Evolutionary conservation across 202 grass and related monocot genomes (phyloP), one percentile per base, ranked within the genome.

Genomic region (Carex arenaria): DNA sequence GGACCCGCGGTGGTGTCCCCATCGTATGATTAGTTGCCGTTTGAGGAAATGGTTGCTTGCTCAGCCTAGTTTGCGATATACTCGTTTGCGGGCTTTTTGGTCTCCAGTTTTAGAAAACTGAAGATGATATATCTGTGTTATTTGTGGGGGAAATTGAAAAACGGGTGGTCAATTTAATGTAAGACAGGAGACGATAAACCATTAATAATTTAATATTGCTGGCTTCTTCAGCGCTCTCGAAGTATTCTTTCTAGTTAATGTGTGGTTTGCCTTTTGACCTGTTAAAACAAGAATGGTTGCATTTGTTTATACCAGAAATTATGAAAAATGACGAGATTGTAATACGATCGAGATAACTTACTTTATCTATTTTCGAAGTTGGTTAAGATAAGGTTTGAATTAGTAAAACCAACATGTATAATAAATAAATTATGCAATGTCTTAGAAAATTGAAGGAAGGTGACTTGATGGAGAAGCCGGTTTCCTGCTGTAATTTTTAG

Each of bases 311-410:
- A 74, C 45, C 4, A 74, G 14, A 19, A 54, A 7, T 74, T 53
- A 3, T 8, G 17, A 40, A 8, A 17, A 31, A 74, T 30, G 53
- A 74, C 8, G 22, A 74, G 12, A 15, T 23, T 32, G 64, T 38
- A 17, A 7, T 18, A 38, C 30, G n/a, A 69, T 69, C 0, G 8
- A 26, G 43, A 72, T 28, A 51, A 72, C 4, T 53, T 70, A 70
- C 43, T 70, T 73, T 53, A 26, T 28, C 30, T 17, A 7, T 26
- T 30, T 26, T 72, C 5, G 70, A 52, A 73, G 18, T 73, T 53
- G 7, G 30, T 74, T 23, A 54, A 74, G 71, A 74, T 74, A 74
- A 31, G 71, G 71, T 74, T 17, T 47, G 71, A 74, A 74, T 28
- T 74, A 30, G 23, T 54, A 74, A 74, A 28, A 51, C 12, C 19